Base-by-base conservation (phyloP, 306 rosid species). In the Cicer pinnatifidum region DNA sequence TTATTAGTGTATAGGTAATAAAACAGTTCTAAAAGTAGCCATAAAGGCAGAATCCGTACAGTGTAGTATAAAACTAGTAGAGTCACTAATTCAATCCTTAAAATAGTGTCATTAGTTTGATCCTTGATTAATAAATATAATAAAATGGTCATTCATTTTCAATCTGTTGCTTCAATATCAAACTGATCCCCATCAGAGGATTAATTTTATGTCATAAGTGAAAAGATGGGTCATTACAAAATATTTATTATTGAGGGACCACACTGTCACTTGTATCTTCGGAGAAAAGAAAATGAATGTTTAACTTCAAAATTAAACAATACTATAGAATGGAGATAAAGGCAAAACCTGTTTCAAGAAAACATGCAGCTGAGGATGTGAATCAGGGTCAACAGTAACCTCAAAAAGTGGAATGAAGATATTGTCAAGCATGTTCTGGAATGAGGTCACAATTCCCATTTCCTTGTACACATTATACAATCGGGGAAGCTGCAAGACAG, bases 371-470 rank as follows among this genome's bases (percentile, higher is more conserved):
- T 94, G 97, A 38, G 98, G 96, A 82, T 94, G 98, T 51, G 98
- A 94, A 87, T 94, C 94, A n/a, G 98, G 98, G 79, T 91, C 85
- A 58, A 94, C 89, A 2, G 98, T 88, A 69, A 85, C 98, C 87
- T 94, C 98, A 82, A 94, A 94, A 38, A 94, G 89, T 11, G 98
- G 98, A 79, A 94, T 75, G 73, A 94, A 94, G 86, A 94, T 89
- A 81, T 94, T 94, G 84, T 94, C 98, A 62, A 94, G 98, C 86
- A 94, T 91, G 82, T 88, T 94, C 82, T 94, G 97, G 81, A 91
- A 94, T 41, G 99, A 94, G 45, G 99, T 91, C 68, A 89, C 98
- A 67, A 94, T 91, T 72, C 98, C 98, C 97, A 94, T 94, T 69
- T 94, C 98, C 89, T 89, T 94, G 83, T 94, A 94, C 15, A 94